These are phyloP conservation scores for Suillus clintonianus DNA, from an alignment of 768 basidiomycete species.

Conservation along the genomic window DNA sequence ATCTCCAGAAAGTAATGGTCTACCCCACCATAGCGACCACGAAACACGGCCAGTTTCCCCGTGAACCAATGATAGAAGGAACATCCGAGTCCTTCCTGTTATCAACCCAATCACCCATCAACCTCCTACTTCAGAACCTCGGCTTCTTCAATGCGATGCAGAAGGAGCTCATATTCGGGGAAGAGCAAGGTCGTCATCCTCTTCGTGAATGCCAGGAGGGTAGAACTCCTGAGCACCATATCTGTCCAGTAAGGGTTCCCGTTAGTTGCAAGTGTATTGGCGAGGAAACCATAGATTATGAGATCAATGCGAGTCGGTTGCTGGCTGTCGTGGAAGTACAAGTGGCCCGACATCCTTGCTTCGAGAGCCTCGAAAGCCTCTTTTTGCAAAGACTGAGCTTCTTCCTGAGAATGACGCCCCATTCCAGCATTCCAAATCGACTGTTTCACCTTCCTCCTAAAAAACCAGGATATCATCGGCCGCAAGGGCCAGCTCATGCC, in stretches of 20 bases:
- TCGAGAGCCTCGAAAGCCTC: constrained; percentile 34
- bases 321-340: constrained; percentile 28
- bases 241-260: constrained; percentile 29
- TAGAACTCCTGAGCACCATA: constrained; percentile 21
- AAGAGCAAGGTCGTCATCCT: constrained; percentile 27
- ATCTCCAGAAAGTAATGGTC: background rate
- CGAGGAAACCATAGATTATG: constrained; percentile 31
- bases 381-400: constrained; percentile 29
- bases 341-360: constrained; percentile 22
- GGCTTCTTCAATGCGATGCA: constrained; percentile 9
- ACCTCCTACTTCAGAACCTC: constrained; percentile 3
- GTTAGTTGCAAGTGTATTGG: constrained; percentile 23
- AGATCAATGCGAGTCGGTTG: constrained; percentile 31
- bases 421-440: constrained; percentile 25
- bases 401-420: constrained; percentile 35
- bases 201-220: constrained; percentile 18
- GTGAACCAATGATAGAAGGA: background rate
- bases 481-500: constrained; percentile 19
- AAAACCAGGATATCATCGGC: constrained; percentile 22
- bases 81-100: background rate
- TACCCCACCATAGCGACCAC: background rate
- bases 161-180: constrained; percentile 26
- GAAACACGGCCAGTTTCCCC: background rate
- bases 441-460: constrained; percentile 17
- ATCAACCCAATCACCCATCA: background rate